Base-by-base conservation (phyloP, 257 asterid genomes). In the Apocynum venetum region DNA sequence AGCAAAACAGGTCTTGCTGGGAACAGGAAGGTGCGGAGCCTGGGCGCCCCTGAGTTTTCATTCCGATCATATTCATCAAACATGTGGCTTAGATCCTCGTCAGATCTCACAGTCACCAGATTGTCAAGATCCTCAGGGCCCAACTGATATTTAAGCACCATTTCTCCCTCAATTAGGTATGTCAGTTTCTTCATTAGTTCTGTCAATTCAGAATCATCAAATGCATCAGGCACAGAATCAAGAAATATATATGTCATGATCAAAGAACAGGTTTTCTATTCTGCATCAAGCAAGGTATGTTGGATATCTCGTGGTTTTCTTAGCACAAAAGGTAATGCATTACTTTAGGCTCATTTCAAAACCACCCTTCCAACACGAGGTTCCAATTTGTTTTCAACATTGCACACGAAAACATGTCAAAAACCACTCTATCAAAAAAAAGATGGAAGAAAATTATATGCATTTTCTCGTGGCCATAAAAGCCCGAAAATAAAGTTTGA, bases 41-140 rank as follows among this genome's bases (percentile, higher is more conserved):
- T 83, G 0, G 93, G 88, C 67, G 71, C 65, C 60, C 91, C 91
- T 4, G 85, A 75, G 10, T 15, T 70, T 56, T 86, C 93, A 66
- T 74, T 84, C 17, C 83, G 90, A 36, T 86, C 88, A 48, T 87
- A 87, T 76, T 96, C 98, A 0, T 86, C 92, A 35, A 87, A 80
- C 97, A 96, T 93, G 88, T 93, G 89, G 67, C 84, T 75, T 2
- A 96, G 83, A 80, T 96, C 99, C 75, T 96, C 97, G 0, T 91
- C 93, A 2, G 90, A 83, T 85, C 86, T 93, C 36, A 96, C 96
- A 0, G 97, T 81, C 43, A 96, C 89, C 47, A 96, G 81, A 66
- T 96, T 91, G 41, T 96, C 99, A 10, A 96, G 96, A 59, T 96
- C 99, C 84, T 96, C 99, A 0, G 88, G 82, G 46, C 75, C 79